Evolutionary conservation across 1,284 basidiomycete genomes (phyloP), one percentile per base, ranked within the genome.

Genomic region (Tetrapyrgos nigripes): DNA sequence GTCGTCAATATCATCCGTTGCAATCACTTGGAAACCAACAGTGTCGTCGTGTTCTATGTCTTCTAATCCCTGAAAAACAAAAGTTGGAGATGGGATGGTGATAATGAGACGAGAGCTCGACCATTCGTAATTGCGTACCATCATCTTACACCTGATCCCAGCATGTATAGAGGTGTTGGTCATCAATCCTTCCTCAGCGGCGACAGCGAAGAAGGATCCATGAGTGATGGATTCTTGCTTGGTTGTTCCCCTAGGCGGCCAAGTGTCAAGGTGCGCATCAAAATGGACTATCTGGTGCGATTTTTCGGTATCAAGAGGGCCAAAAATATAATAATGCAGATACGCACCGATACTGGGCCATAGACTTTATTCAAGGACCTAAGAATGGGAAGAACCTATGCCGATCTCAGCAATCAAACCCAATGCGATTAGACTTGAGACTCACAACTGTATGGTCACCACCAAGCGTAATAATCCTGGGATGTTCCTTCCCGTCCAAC

Each of bases 371-470:
- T 74, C 46, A 89, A 73, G 14, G 86, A 76, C 31, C 86, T 80
- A 2, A 89, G 76, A 54, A 88, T 86, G 10, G 86, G 86, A 14
- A 85, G 77, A 21, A 70, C 69, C 68, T 70, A 17, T 24, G 9
- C 19, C 35, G 14, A 17, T 3, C 17, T 46, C 14, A 47, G 47
- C 26, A 3, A 31, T 27, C 35, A n/a, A 23, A 27, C 28, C 31
- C 26, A 14, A 8, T 19, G 29, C 31, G 4, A 24, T n/a, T 9
- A 14, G 17, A 28, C 24, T 21, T 23, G 24, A 40, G 28, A 48
- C 60, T 29, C 28, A 86, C 85, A 53, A 88, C 85, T 1, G 87
- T 85, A 66, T 88, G 86, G 62, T 88, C 88, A 1, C 88, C 88
- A 3, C 87, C 87, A 17, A 89, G 78, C 70, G 81, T 84, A 52